Evolutionary conservation across 352 stramenopile species (phyloP), one percentile per base, ranked within the genome.

Genomic region (Discostella stelligera): DNA sequence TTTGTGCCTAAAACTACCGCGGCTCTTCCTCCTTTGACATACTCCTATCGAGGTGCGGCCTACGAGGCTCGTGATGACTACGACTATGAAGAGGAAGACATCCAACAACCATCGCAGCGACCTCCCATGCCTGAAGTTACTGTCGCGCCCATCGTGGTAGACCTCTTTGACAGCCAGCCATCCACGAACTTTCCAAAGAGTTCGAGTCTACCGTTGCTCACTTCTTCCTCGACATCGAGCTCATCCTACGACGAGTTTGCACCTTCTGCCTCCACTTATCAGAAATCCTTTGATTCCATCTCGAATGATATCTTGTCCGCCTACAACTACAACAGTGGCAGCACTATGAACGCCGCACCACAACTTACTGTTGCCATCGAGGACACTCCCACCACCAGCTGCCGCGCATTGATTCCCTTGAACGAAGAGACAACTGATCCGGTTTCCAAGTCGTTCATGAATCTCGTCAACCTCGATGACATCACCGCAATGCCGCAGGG

Each of bases 381-480:
- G 20, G 23, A 53, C 23, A 23, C 66, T 20, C 20, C 27, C 7
- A 20, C 20, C 6, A 61, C 11, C 37, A 69, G 25, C 32, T 62
- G 18, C 27, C 63, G 39, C 32, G 71, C 71, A 10, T 27, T 79
- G 25, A 63, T 78, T 4, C 54, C 70, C 32, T 41, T 74, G 7
- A 71, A 41, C 25, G 48, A 82, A 20, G 70, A 83, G n/a, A 50
- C 48, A 20, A 53, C 77, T 2, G 77, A 84, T 66, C 20, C 55
- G 4, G 60, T 81, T 8, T 61, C 77, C 16, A 79, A 70, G 21
- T 79, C 70, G 4, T 63, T 84, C 44, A 72, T 37, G 14, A 80
- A 58, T 13, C 58, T 84, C 1, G 77, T 84, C 23, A 84, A 84
- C 54, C 52, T 84, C n/a, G 71, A 84, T 62, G 77, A 84, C 61